Evolutionary conservation across 441 rosid genomes (phyloP), one percentile per base, ranked within the genome.

Genomic region (Gossypium trilobum): DNA sequence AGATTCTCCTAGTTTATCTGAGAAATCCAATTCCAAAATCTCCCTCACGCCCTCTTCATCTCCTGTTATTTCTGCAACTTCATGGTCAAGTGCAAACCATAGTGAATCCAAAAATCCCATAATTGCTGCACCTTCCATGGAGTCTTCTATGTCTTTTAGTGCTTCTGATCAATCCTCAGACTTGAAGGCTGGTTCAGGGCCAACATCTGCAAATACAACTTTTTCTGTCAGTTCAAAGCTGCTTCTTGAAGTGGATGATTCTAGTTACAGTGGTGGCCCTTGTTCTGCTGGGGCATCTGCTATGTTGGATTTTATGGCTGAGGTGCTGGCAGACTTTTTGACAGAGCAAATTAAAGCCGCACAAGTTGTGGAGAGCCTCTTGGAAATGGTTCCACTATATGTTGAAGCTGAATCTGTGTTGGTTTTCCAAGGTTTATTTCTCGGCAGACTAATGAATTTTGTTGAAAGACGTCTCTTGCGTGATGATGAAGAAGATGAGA

Each of bases 401-500:
- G 81, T 87, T 80, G 96, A 89, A 77, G 85, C 85, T 78, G 92
- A 91, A 79, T 79, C 91, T 50, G 67, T 91, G 71, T 69, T 91
- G 77, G 90, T 87, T 77, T 89, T 91, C 75, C 96, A 91, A 82
- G 96, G 96, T 50, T 83, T 89, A 75, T 89, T 87, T 82, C 89
- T 91, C 57, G 80, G 39, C 72, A 89, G 96, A 80, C 74, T 91
- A 65, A 92, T 96, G 96, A 96, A 93, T 83, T 96, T 90, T 79
- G 81, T 96, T 75, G 99, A 96, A 85, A 96, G 98, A 86, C 97
- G 93, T 78, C 93, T 96, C 70, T 79, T 96, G 78, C 97, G 97
- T 81, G 99, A 96, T 78, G 99, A 96, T 77, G 99, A 96, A 83
- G 99, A 96, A 89, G 89, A 91, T 75, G 89, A 85, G 74, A 92